Evolutionary conservation across 192 early-diverging fungal genomes (phyloP).

Genomic region (Podila minutissima): DNA sequence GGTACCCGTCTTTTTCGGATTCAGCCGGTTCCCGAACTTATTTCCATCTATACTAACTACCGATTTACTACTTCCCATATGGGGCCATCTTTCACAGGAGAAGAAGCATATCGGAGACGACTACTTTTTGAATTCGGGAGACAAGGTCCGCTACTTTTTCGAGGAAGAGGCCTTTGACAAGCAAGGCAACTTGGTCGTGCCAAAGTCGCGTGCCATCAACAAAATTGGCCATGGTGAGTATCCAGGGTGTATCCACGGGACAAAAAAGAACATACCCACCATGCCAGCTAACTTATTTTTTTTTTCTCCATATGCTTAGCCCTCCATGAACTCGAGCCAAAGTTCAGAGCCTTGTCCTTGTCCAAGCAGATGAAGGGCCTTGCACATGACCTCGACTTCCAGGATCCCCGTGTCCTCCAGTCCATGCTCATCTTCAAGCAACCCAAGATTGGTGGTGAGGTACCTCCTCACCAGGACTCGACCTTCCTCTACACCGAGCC

Average conservation of each 20-base stretch:
- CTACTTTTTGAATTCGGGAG: conserved; percentile 88
- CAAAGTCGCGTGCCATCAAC: conserved; percentile 78
- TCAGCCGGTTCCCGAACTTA: too few relatives aligned
- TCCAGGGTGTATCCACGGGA: not conserved
- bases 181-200: conserved; percentile 69
- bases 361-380: conserved; percentile 61
- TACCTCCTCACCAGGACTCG: conserved; percentile 91
- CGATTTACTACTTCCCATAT: too few relatives aligned
- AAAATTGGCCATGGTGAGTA: conserved; percentile 87
- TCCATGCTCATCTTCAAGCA: conserved; percentile 94
- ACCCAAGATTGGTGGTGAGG: conserved; percentile 69
- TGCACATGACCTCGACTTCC: conserved; percentile 68
- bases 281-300: not conserved
- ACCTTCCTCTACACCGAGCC: conserved; percentile 93
- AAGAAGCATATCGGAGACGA: conserved; percentile 82
- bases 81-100: conserved; percentile 10
- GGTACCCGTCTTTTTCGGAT: conserved; percentile 18
- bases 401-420: conserved; percentile 82
- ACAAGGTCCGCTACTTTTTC: conserved; percentile 89
- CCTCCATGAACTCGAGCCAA: conserved; percentile 83
- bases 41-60: too few relatives aligned
- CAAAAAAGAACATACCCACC: too few relatives aligned
- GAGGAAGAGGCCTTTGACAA: conserved; percentile 84
- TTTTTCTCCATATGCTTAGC: conserved; percentile 28
- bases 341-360: conserved; percentile 75